Conservation (phyloP, 2,329 filamentous ascomycete genomes). For the Botryotinia globosa region DNA sequence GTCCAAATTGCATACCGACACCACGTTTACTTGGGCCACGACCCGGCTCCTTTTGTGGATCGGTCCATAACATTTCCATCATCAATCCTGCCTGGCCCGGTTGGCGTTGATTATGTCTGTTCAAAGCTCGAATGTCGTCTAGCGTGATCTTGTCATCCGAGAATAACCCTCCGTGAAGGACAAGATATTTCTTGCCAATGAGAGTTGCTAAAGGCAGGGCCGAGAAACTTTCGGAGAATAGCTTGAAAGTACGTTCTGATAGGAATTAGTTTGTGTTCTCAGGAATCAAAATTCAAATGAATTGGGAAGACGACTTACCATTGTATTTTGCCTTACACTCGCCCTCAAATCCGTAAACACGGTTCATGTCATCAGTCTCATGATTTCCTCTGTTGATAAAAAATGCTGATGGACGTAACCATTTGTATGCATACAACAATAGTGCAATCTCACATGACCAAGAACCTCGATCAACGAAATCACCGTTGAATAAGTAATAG, state of each 20-base stretch:
- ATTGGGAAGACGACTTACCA: slow-evolving; percentile 54
- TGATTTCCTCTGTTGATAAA: slow-evolving; percentile 98
- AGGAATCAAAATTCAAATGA: slow-evolving; percentile 20
- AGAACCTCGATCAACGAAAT: slow-evolving; percentile 95
- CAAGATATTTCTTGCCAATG: slow-evolving; percentile 85
- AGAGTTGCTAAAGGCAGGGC: slow-evolving; percentile 88
- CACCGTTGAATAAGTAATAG: slow-evolving; percentile 95
- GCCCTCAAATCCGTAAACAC: slow-evolving; percentile 96
- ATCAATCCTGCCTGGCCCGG: slow-evolving; percentile 92
- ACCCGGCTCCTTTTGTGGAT: slow-evolving; percentile 82
- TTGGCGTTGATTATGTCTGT: slow-evolving; percentile 86
- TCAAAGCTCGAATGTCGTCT: slow-evolving; percentile 89
- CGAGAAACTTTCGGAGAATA: slow-evolving; percentile 98
- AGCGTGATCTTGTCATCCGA: slow-evolving; percentile 90
- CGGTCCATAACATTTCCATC: slow-evolving; percentile 99
- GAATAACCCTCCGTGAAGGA: slow-evolving; percentile 92
- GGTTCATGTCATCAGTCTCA: slow-evolving; percentile 99
- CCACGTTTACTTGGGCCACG: slow-evolving; percentile 94
- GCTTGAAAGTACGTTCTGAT: slow-evolving; percentile 72
- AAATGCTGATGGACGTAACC: slow-evolving; percentile 81
- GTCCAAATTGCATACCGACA: slow-evolving; percentile 94
- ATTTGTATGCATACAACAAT: slow-evolving; percentile 93
- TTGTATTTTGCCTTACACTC: slow-evolving; percentile 99
- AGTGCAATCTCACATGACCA: slow-evolving; percentile 98
- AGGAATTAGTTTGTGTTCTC: not conserved